Percentiles rank a stretch among this genome's conserved stretches.
phyloP scores from a whole-genome alignment of 2,329 filamentous ascomycete species.

The Fusarium pininemorale region DNA sequence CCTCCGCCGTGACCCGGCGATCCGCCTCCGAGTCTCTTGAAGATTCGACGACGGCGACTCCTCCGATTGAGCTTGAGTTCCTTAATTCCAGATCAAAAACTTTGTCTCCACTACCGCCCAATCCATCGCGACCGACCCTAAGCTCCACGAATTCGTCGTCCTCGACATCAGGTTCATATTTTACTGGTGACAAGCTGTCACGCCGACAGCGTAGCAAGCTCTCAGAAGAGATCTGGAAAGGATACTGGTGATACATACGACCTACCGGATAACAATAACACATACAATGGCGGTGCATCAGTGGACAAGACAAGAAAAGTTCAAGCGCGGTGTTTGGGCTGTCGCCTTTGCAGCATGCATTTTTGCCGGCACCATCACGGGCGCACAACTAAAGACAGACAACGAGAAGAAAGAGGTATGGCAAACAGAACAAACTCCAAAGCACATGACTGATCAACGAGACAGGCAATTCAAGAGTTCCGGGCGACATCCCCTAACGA shows the following conservation, averaged over 20 bases:
- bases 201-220: conserved; percentile 31
- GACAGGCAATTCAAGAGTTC: conserved; percentile 50
- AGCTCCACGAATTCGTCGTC: not conserved
- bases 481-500: conserved; percentile 52
- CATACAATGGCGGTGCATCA: conserved; percentile 25
- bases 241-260: conserved; percentile 38
- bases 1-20: conserved; percentile 13
- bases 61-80: conserved; percentile 19
- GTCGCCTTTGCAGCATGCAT: conserved; percentile 57
- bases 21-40: conserved; percentile 15
- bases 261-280: not conserved
- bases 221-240: conserved; percentile 41
- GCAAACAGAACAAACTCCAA: not conserved
- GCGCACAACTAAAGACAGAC: conserved; percentile 60
- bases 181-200: conserved; percentile 15
- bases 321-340: conserved; percentile 51
- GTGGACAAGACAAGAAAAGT: conserved; percentile 47
- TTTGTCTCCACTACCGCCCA: not conserved
- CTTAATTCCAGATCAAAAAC: not conserved
- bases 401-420: conserved; percentile 56
- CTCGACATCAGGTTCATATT: conserved; percentile 1
- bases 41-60: conserved; percentile 4
- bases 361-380: conserved; percentile 58
- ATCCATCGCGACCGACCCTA: not conserved
- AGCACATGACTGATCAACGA: not conserved